Base-by-base conservation (phyloP, 805 yeast genomes). In the Grigorovia yakushimaensis region DNA sequence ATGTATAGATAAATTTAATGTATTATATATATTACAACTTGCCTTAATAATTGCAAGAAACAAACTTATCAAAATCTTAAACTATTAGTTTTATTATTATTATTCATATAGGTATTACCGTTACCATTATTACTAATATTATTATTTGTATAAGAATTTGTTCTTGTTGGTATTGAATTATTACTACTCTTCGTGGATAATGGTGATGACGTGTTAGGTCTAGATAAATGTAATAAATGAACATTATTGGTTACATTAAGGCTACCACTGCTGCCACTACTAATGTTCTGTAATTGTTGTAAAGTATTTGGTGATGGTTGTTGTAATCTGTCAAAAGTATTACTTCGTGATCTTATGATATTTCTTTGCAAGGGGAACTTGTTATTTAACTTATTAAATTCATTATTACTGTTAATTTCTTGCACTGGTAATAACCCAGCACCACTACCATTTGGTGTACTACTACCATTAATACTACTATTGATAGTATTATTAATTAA, bases 91-190 rank as follows among this genome's bases (percentile, higher is more conserved):
- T 9, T 24, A 9, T 24, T 24, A 9, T 13, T 23, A 21, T 43
- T 44, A 44, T 44, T 42, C 24, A 38, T 41, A 43, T 44, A 41
- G 43, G 22, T 46, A 17, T 39, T 39, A 22, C 15, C 15, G 23
- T 39, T 39, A 22, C 6, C 17, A 39, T 39, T 39, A n/a, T 39
- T 39, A 39, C 18, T 36, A 6, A 17, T 6, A 6, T 10, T 36
- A 36, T 36, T 36, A 36, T 10, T 36, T 6, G 39, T 6, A n/a
- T n/a, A 17, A 10, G 40, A 40, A 27, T 27, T 27, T 27, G 33
- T 27, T 27, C 33, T 27, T 27, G 33, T 10, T 27, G 33, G 5
- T 27, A 27, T 27, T 27, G n/a, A 13, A 33, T 33, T 33, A 15
- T 3, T 33, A 33, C 37, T 33, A 33, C 37, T 33, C 15, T 33